A percentile compares a stretch with the other conserved stretches of the same genome.
phyloP scores from a whole-genome alignment of 108 stramenopile genomes.

The Pelagomonas calceolata region DNA sequence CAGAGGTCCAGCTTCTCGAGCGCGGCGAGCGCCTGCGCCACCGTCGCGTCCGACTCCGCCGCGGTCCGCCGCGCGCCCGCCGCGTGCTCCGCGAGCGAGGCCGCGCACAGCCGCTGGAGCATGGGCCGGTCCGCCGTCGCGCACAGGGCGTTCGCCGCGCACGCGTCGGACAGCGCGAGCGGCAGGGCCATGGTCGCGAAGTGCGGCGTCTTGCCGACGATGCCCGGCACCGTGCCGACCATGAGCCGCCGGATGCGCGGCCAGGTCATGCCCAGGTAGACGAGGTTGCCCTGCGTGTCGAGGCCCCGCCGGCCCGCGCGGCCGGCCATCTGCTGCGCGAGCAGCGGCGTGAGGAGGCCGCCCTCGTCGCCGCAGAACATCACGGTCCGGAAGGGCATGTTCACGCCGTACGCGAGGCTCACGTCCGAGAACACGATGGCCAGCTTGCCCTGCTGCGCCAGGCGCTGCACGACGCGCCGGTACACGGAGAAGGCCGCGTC shows the following conservation, averaged over 20 bases:
- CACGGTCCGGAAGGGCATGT: constrained; percentile 98
- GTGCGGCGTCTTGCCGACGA: constrained; percentile 85
- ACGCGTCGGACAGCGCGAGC: constrained; percentile 66
- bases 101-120: constrained; percentile 22
- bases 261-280: constrained; percentile 95
- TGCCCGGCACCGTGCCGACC: constrained; percentile 87
- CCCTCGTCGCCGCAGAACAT: constrained; percentile 95
- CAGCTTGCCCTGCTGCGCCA: constrained; percentile 92
- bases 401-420: constrained; percentile 96
- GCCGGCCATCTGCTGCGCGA: constrained; percentile 99
- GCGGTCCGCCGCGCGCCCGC: background rate
- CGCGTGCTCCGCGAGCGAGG: background rate
- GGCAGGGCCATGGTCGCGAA: constrained; percentile 87
- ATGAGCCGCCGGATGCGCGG: constrained; percentile 91
- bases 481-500: constrained; percentile 93
- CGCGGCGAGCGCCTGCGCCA: constrained; percentile 54
- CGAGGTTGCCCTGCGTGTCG: constrained; percentile 96
- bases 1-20: constrained; percentile 59
- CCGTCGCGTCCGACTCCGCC: constrained; percentile 33
- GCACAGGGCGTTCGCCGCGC: constrained; percentile 60
- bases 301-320: constrained; percentile 96
- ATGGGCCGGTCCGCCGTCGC: constrained; percentile 56
- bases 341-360: constrained; percentile 71
- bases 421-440: constrained; percentile 96
- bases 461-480: constrained; percentile 87